These are phyloP conservation scores for Starmera stellimalicola DNA, from an alignment of 1,139 yeast species.

Conservation along the genomic window DNA sequence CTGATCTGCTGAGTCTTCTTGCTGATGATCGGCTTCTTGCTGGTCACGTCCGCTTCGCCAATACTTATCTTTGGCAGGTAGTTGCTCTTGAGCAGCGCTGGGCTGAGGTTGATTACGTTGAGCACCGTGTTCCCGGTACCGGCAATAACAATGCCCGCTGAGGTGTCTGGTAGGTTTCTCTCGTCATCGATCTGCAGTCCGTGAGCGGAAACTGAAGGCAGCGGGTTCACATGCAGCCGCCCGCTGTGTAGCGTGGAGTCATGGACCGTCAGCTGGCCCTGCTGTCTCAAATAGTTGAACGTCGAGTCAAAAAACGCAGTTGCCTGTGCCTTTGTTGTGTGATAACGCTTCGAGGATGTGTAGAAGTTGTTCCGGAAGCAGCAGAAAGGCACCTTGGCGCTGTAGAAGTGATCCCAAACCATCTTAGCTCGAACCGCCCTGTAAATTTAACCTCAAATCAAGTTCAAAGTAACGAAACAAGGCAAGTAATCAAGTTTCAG, in stretches of 20 bases:
- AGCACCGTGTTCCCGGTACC: too few species aligned
- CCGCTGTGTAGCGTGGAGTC: conserved; percentile 6
- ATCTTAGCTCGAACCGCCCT: too few species aligned
- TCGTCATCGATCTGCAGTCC: not conserved
- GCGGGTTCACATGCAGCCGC: conserved; percentile 9
- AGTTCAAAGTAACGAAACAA: too few species aligned
- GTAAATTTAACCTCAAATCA: too few species aligned
- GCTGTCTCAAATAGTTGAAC: conserved; percentile 19
- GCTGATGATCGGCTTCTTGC: conserved; percentile 1
- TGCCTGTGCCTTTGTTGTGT: conserved; percentile 18
- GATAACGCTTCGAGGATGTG: conserved; percentile 16
- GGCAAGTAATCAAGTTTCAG: too few species aligned
- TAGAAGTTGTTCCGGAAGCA: conserved; percentile 16
- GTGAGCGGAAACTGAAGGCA: conserved; percentile 16
- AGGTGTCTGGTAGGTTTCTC: too few species aligned
- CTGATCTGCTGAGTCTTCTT: not conserved
- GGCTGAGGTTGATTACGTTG: too few species aligned
- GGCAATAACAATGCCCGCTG: too few species aligned
- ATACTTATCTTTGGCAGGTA: too few species aligned
- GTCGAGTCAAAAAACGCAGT: conserved; percentile 19
- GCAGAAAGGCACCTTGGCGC: conserved; percentile 17
- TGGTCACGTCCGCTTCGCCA: too few species aligned
- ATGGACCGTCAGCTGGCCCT: conserved; percentile 11
- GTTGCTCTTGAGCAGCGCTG: too few species aligned
- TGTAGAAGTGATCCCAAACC: conserved; percentile 1